Conservation (phyloP, 108 stramenopile genomes). For the Stephanodiscus triporus region DNA sequence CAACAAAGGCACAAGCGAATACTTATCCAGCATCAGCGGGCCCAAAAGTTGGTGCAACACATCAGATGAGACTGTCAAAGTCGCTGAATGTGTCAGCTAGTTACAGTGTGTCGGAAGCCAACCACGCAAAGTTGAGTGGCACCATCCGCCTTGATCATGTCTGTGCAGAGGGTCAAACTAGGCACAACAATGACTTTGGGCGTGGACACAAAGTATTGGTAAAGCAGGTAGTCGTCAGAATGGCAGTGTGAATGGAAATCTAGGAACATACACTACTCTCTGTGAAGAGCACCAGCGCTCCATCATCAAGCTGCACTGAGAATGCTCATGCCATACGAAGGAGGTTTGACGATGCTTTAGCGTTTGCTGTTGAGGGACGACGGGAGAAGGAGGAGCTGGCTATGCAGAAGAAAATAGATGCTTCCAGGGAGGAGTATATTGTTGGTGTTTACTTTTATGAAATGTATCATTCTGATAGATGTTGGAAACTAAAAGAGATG, state of each 20-base stretch:
- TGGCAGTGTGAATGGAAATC: neutral
- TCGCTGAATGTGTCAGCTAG: neutral
- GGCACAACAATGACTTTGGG: too few relatives aligned
- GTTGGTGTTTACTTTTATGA: too few relatives aligned
- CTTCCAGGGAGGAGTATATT: constrained; percentile 13
- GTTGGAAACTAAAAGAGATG: constrained; percentile 14
- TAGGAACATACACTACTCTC: neutral
- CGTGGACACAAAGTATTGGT: neutral
- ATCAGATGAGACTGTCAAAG: neutral
- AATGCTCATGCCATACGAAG: too few relatives aligned
- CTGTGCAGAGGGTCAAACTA: too few relatives aligned
- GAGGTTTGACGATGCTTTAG: constrained; percentile 15
- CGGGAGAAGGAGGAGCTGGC: constrained; percentile 9
- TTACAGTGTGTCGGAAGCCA: neutral
- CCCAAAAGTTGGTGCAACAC: neutral
- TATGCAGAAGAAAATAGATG: constrained; percentile 11
- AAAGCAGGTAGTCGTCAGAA: neutral
- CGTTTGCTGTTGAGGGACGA: neutral
- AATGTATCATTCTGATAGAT: constrained; percentile 16
- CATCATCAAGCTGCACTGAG: neutral
- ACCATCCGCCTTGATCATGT: too few relatives aligned
- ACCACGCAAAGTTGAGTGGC: too few relatives aligned
- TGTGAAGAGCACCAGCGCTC: neutral
- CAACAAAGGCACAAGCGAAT: constrained; percentile 6
- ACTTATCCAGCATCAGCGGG: too few relatives aligned